Conservation (phyloP, 257 asterid species). For the Rhazya stricta region DNA sequence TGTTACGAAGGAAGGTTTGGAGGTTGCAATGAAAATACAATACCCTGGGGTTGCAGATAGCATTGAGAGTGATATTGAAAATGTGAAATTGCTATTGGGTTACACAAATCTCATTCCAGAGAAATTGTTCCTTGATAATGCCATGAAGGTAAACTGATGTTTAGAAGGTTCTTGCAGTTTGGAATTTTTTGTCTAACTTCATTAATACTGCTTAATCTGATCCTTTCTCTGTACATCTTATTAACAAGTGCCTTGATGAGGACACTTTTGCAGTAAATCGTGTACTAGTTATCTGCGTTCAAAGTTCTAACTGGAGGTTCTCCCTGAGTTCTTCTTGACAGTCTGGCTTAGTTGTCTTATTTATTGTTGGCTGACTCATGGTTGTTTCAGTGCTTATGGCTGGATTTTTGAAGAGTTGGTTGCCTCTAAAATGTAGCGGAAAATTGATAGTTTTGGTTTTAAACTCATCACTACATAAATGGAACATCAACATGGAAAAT, state of each 20-base stretch:
- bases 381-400: background rate
- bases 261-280: background rate
- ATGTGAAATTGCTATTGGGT: conserved; percentile 68
- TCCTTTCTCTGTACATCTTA: background rate
- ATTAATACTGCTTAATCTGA: background rate
- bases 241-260: background rate
- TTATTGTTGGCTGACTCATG: background rate
- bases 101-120: conserved; percentile 89
- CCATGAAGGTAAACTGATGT: conserved; percentile 64
- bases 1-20: conserved; percentile 72
- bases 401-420: background rate
- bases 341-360: no score
- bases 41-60: conserved; percentile 99
- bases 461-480: no score
- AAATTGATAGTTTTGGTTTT: no score
- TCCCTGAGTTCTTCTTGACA: background rate
- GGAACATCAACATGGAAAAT: no score
- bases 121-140: conserved; percentile 73
- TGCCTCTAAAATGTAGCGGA: no score
- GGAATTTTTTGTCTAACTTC: background rate
- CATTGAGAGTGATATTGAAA: conserved; percentile 94
- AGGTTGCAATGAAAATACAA: conserved; percentile 93
- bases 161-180: background rate
- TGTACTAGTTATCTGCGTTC: background rate
- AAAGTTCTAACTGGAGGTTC: background rate